phyloP scores from a whole-genome alignment of 2,329 filamentous ascomycete species.

The Myriangium duriaei region DNA sequence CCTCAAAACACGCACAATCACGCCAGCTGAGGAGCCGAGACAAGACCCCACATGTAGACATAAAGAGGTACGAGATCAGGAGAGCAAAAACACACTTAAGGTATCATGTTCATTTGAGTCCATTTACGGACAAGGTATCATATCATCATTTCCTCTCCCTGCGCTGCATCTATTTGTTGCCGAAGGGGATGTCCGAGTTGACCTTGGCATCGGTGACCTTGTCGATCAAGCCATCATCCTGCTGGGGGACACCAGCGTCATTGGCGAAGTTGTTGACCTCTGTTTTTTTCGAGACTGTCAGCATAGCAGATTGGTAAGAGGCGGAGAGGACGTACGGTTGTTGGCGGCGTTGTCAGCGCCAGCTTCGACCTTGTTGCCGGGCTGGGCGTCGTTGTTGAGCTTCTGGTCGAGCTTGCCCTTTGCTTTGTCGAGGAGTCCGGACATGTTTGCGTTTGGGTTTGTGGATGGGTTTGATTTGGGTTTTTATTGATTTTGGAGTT shows the following conservation, averaged over 20 bases:
- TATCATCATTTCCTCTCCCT: too few relatives aligned
- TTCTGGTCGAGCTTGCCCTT: not conserved
- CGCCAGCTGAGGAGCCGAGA: too few relatives aligned
- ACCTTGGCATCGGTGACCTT: conserved; percentile 48
- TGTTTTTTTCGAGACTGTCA: not conserved
- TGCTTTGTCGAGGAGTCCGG: not conserved
- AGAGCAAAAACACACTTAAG: too few relatives aligned
- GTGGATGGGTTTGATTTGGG: not conserved
- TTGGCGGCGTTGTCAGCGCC: not conserved
- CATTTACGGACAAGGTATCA: too few relatives aligned
- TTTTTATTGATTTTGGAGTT: not conserved
- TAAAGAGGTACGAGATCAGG: too few relatives aligned
- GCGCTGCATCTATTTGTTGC: not conserved
- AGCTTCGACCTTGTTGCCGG: not conserved
- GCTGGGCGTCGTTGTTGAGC: not conserved
- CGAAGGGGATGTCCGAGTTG: conserved; percentile 27
- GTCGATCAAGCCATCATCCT: conserved; percentile 23
- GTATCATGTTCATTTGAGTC: too few relatives aligned
- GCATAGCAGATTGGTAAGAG: not conserved
- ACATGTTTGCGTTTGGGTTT: not conserved
- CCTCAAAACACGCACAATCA: too few relatives aligned
- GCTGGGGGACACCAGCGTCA: not conserved
- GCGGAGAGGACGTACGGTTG: not conserved
- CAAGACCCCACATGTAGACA: too few relatives aligned
- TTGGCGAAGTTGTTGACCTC: not conserved